Conservation (phyloP, 768 basidiomycete genomes). For the Rhizopogon sp. region DNA sequence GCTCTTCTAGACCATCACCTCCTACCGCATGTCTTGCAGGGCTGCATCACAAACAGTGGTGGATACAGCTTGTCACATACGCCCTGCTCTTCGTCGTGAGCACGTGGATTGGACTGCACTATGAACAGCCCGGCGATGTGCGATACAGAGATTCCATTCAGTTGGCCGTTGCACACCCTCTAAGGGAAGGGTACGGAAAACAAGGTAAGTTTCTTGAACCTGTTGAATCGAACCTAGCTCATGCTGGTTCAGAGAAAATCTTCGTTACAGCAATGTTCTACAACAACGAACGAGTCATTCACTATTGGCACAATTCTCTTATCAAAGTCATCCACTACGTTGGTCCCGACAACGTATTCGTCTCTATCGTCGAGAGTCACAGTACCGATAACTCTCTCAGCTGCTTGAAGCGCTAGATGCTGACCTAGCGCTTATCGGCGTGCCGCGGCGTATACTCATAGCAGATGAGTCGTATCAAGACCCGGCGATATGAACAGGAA, state of each 20-base stretch:
- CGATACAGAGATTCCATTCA: constrained; percentile 1
- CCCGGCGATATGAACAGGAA: constrained; percentile 12
- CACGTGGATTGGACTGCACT: neutral
- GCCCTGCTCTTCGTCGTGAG: neutral
- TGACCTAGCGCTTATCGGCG: constrained; percentile 16
- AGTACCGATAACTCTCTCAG: constrained; percentile 25
- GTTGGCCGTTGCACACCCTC: neutral
- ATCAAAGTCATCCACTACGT: constrained; percentile 31
- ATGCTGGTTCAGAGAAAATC: constrained; percentile 18
- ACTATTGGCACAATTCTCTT: constrained; percentile 34
- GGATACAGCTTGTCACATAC: neutral
- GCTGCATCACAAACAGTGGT: neutral
- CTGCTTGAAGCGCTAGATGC: constrained; percentile 25
- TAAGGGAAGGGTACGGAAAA: constrained; percentile 1
- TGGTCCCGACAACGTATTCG: constrained; percentile 37
- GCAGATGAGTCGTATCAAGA: constrained; percentile 18
- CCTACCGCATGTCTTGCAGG: neutral
- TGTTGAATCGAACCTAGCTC: neutral
- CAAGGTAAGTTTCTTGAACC: constrained; percentile 1
- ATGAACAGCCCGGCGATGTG: constrained; percentile 6
- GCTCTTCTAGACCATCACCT: neutral
- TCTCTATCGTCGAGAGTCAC: constrained; percentile 37
- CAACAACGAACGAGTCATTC: constrained; percentile 32
- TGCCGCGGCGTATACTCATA: constrained; percentile 27
- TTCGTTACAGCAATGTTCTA: constrained; percentile 38